Evolutionary conservation across 1,284 basidiomycete species (phyloP).

Genomic region (Cutaneotrichosporon cavernicola): DNA sequence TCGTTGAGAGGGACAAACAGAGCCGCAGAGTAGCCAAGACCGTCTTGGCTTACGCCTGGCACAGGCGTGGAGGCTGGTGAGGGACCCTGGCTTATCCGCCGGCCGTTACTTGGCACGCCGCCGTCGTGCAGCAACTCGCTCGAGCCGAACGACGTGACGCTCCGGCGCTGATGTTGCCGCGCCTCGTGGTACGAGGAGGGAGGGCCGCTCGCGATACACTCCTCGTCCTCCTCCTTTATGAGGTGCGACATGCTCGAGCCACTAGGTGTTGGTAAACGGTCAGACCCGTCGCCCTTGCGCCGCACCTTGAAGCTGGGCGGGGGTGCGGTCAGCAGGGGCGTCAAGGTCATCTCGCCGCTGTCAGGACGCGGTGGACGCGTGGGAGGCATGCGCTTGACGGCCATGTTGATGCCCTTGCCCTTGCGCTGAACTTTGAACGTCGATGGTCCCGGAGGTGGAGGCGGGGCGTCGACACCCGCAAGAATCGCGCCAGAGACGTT

Average conservation of each 20-base stretch:
- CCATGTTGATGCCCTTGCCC: background rate
- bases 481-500: slow-evolving; percentile 44
- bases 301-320: slow-evolving; percentile 9
- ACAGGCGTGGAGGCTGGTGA: slow-evolving; percentile 1
- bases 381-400: slow-evolving; percentile 2
- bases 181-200: background rate
- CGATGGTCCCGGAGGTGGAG: background rate
- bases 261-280: slow-evolving; percentile 1
- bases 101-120: background rate
- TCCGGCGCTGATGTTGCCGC: background rate
- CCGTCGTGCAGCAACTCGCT: slow-evolving; percentile 5
- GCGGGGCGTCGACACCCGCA: slow-evolving; percentile 35
- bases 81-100: slow-evolving; percentile 1
- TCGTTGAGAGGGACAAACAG: slow-evolving; percentile 14
- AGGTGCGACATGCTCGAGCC: slow-evolving; percentile 6
- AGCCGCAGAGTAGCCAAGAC: slow-evolving; percentile 9
- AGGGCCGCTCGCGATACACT: background rate
- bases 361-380: background rate
- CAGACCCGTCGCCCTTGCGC: slow-evolving; percentile 4
- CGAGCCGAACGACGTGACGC: background rate
- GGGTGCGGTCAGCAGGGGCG: slow-evolving; percentile 11
- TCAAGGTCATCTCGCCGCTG: background rate
- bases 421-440: slow-evolving; percentile 19
- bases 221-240: slow-evolving; percentile 10
- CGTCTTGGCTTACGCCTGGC: background rate